phyloP scores from a whole-genome alignment of 176 grass and related monocot genomes.

The Neostapfia colusana region DNA sequence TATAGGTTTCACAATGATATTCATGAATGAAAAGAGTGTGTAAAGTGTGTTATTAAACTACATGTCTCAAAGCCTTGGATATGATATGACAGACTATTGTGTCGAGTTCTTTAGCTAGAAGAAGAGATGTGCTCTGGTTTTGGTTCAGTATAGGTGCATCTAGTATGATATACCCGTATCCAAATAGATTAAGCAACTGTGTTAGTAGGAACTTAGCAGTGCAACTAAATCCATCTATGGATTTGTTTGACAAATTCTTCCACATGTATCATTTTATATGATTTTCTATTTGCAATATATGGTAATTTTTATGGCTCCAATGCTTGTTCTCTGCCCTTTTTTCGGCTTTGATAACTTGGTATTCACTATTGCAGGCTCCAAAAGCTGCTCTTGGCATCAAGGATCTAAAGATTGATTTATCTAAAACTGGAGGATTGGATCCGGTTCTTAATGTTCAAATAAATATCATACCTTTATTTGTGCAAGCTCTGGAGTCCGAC shows the following conservation, averaged over 20 bases:
- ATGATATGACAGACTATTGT: background rate
- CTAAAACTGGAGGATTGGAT: slow-evolving; percentile 59
- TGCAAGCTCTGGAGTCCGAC: slow-evolving; percentile 58
- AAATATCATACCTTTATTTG: slow-evolving; percentile 65
- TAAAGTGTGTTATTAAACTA: background rate
- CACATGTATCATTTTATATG: background rate
- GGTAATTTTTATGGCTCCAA: background rate
- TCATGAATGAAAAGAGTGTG: background rate
- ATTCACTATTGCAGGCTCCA: slow-evolving; percentile 59
- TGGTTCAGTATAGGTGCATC: background rate
- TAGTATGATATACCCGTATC: background rate
- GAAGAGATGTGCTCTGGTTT: background rate
- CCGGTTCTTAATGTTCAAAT: slow-evolving; percentile 57
- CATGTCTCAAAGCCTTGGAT: background rate
- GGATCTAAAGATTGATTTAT: slow-evolving; percentile 68
- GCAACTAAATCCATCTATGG: background rate
- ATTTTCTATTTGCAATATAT: background rate
- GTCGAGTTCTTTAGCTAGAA: background rate
- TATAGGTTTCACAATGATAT: background rate
- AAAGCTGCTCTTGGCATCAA: slow-evolving; percentile 77
- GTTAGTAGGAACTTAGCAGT: background rate
- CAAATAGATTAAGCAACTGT: background rate
- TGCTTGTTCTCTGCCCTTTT: slow-evolving; percentile 7
- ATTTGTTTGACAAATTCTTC: background rate
- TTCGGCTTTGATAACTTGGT: slow-evolving; percentile 27